These are phyloP conservation scores for Globisporangium okanoganense DNA, from an alignment of 352 stramenopile genomes.

Conservation along the genomic window DNA sequence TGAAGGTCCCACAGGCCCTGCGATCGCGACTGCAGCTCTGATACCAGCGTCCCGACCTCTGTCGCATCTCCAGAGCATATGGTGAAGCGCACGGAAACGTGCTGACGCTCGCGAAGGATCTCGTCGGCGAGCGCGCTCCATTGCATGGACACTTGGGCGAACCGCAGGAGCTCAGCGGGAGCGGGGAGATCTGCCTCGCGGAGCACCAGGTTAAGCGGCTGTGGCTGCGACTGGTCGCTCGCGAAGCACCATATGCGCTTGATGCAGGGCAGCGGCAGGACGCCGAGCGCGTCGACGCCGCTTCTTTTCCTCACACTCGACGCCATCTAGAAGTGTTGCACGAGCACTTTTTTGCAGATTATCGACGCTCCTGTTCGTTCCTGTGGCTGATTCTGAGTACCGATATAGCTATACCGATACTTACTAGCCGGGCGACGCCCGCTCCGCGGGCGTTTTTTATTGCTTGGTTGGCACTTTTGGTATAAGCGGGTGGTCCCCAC, in stretches of 20 bases:
- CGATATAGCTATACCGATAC: no score
- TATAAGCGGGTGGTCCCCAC: no score
- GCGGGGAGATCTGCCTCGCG: conserved; percentile 1
- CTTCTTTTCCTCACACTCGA: not conserved
- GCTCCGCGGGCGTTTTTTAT: no score
- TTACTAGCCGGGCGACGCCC: no score
- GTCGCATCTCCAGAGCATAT: not conserved
- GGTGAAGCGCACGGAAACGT: not conserved
- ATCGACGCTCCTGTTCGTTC: no score
- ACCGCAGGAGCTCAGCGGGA: not conserved
- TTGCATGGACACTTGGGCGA: not conserved
- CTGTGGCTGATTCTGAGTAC: no score
- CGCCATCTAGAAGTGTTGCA: no score
- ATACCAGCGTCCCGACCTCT: not conserved
- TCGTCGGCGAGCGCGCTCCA: not conserved
- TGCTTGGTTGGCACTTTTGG: no score
- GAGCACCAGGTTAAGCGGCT: not conserved
- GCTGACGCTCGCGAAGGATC: not conserved
- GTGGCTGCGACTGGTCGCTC: not conserved
- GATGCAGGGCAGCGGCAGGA: not conserved
- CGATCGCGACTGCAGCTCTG: not conserved
- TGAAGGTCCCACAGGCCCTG: conserved; percentile 1
- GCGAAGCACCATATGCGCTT: conserved; percentile 11
- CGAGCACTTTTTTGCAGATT: no score
- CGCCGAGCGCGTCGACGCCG: not conserved